These are phyloP conservation scores for Coemansia sp. DNA, from an alignment of 192 early-diverging fungal species.

Conservation along the genomic window DNA sequence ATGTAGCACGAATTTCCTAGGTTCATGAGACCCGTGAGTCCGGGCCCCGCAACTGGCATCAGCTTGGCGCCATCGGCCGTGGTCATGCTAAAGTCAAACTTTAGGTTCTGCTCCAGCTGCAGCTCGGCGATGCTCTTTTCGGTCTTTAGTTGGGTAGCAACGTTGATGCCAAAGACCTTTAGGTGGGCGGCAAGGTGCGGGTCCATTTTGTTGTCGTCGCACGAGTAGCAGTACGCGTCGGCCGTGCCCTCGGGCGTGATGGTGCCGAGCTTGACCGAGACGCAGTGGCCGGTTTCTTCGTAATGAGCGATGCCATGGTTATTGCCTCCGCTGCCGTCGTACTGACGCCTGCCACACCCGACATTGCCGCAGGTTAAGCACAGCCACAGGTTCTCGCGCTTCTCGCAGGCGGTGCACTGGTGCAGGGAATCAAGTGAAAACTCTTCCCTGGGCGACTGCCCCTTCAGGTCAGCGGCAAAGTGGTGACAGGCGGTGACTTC, in stretches of 20 bases:
- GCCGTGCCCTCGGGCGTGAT: constrained; percentile 97
- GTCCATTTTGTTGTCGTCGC: constrained; percentile 80
- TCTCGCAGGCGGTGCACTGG: constrained; percentile 64
- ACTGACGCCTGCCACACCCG: constrained; percentile 92
- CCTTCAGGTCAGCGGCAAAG: constrained; percentile 58
- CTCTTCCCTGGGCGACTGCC: constrained; percentile 56
- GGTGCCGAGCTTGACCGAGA: constrained; percentile 90
- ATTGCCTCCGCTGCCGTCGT: constrained; percentile 89
- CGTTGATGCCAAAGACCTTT: constrained; percentile 84
- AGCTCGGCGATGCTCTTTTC: constrained; percentile 90
- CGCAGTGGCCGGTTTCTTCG: constrained; percentile 73
- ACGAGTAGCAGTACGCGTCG: constrained; percentile 62
- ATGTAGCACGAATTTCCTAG: constrained; percentile 99
- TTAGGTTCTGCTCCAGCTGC: constrained; percentile 94
- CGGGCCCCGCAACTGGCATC: constrained; percentile 80
- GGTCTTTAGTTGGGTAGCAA: constrained; percentile 79
- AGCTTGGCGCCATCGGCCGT: constrained; percentile 90
- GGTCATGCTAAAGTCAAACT: constrained; percentile 97
- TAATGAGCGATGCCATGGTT: constrained; percentile 87
- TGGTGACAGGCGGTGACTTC: constrained; percentile 80
- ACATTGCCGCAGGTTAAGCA: constrained; percentile 91
- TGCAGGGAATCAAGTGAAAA: constrained; percentile 31
- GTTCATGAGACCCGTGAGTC: constrained; percentile 90
- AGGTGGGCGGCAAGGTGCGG: constrained; percentile 76
- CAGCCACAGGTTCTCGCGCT: constrained; percentile 93